A percentile compares a stretch with the other conserved stretches of the same genome.
phyloP scores from a whole-genome alignment of 1,284 basidiomycete species.

The Cutaneotrichosporon daszewskae region DNA sequence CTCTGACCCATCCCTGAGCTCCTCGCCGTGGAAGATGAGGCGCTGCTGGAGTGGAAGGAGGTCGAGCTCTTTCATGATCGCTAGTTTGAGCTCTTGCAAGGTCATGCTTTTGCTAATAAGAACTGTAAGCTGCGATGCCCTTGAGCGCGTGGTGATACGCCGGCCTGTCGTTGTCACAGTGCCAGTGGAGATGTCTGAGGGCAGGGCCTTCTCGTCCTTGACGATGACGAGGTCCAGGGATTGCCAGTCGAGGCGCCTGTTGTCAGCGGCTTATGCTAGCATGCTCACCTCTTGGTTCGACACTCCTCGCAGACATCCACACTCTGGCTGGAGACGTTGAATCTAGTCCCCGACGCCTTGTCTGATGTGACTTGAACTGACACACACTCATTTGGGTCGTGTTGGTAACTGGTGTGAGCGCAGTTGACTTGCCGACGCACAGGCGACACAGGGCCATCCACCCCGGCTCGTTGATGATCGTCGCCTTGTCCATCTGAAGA shows the following conservation, averaged over 20 bases:
- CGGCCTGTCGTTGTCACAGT: background rate
- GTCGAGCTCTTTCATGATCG: constrained; percentile 18
- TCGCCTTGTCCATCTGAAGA: constrained; percentile 19
- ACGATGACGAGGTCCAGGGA: constrained; percentile 17
- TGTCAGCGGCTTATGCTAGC: background rate
- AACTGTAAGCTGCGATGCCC: constrained; percentile 13
- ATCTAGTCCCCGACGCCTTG: constrained; percentile 1
- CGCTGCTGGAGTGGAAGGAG: constrained; percentile 29
- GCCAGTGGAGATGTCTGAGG: background rate
- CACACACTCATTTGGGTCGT: constrained; percentile 14
- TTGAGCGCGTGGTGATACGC: background rate
- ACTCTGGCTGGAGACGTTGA: background rate
- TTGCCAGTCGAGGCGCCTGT: constrained; percentile 17
- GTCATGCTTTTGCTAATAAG: constrained; percentile 24
- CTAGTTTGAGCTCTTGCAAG: constrained; percentile 30
- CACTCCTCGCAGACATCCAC: constrained; percentile 15
- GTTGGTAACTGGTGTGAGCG: constrained; percentile 16
- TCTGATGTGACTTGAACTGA: constrained; percentile 14
- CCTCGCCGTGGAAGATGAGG: constrained; percentile 19
- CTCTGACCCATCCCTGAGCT: constrained; percentile 22
- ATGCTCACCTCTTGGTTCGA: constrained; percentile 5
- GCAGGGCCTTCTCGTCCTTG: background rate
- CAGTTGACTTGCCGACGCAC: constrained; percentile 14
- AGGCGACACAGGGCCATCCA: constrained; percentile 23
- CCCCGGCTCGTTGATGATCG: constrained; percentile 17